Evolutionary conservation across 1,139 yeast genomes (phyloP).

Genomic region (Diutina ranongensis): DNA sequence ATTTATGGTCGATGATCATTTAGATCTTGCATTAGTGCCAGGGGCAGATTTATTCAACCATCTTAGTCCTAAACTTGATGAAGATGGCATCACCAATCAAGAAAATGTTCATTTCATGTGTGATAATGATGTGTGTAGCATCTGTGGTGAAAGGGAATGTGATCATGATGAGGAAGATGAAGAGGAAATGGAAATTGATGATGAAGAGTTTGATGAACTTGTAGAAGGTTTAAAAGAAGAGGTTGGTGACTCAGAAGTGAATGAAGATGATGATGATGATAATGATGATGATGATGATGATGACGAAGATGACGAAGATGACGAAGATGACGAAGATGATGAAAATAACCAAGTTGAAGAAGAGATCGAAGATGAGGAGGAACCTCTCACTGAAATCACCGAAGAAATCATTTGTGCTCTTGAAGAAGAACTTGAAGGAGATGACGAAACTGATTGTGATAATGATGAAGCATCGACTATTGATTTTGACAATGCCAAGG

Average conservation of each 20-base stretch:
- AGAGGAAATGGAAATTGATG: constrained; percentile 2
- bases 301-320: constrained; percentile 6
- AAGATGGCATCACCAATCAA: constrained; percentile 15
- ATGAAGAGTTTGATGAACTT: constrained; percentile 6
- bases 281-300: constrained; percentile 10
- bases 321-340: constrained; percentile 1
- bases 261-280: constrained; percentile 10
- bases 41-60: constrained; percentile 89
- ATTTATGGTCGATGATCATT: constrained; percentile 66
- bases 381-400: constrained; percentile 18
- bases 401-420: constrained; percentile 24
- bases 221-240: neutral
- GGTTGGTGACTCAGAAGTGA: constrained; percentile 10
- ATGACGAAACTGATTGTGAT: neutral
- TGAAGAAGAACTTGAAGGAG: constrained; percentile 15
- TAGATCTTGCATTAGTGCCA: constrained; percentile 71
- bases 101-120: constrained; percentile 71
- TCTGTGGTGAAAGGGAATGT: constrained; percentile 22
- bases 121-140: constrained; percentile 18
- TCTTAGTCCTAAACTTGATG: constrained; percentile 22
- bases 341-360: neutral
- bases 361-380: neutral
- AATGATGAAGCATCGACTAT: constrained; percentile 1
- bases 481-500: constrained; percentile 6
- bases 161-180: constrained; percentile 22